phyloP scores from a whole-genome alignment of 2,329 filamentous ascomycete genomes.

The Coniochaeta sp. region DNA sequence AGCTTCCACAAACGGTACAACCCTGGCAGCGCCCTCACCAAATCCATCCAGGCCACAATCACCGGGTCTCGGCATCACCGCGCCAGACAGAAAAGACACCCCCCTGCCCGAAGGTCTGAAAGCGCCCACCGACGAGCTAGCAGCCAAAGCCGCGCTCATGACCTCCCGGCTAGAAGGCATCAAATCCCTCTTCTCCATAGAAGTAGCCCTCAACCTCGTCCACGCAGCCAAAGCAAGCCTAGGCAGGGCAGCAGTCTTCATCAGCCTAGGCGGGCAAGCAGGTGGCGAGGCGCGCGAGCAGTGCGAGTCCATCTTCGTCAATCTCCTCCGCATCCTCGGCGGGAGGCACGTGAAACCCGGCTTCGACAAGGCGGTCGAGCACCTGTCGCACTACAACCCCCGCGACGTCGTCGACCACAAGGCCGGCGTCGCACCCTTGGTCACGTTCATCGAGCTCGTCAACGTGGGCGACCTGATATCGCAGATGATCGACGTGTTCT shows the following conservation, averaged over 20 bases:
- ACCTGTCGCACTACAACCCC: slow-evolving; percentile 87
- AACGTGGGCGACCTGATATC: slow-evolving; percentile 97
- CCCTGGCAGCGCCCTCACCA: slow-evolving; percentile 23
- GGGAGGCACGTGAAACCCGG: slow-evolving; percentile 84
- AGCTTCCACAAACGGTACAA: slow-evolving; percentile 20
- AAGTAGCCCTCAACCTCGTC: slow-evolving; percentile 83
- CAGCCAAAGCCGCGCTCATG: slow-evolving; percentile 97
- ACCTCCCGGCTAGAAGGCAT: slow-evolving; percentile 91
- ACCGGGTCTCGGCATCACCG: slow-evolving; percentile 29
- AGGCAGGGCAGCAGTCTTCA: slow-evolving; percentile 78
- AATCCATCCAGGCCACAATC: slow-evolving; percentile 42
- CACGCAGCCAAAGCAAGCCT: slow-evolving; percentile 83
- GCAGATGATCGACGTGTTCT: slow-evolving; percentile 99
- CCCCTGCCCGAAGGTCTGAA: slow-evolving; percentile 37
- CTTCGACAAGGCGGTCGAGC: slow-evolving; percentile 86
- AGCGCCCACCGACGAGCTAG: slow-evolving; percentile 82
- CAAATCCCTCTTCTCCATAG: slow-evolving; percentile 90
- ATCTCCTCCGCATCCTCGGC: slow-evolving; percentile 76
- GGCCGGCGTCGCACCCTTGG: slow-evolving; percentile 77
- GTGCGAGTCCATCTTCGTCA: slow-evolving; percentile 83
- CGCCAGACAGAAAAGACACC: slow-evolving; percentile 28
- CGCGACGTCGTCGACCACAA: slow-evolving; percentile 69
- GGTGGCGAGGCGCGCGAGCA: slow-evolving; percentile 81
- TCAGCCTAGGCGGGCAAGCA: slow-evolving; percentile 69
- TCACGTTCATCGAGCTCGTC: slow-evolving; percentile 93